A percentile compares a stretch with the other conserved stretches of the same genome.
These are phyloP conservation scores for Wickerhamiella azymoides DNA, from an alignment of 805 yeast genomes.

Conservation along the genomic window DNA sequence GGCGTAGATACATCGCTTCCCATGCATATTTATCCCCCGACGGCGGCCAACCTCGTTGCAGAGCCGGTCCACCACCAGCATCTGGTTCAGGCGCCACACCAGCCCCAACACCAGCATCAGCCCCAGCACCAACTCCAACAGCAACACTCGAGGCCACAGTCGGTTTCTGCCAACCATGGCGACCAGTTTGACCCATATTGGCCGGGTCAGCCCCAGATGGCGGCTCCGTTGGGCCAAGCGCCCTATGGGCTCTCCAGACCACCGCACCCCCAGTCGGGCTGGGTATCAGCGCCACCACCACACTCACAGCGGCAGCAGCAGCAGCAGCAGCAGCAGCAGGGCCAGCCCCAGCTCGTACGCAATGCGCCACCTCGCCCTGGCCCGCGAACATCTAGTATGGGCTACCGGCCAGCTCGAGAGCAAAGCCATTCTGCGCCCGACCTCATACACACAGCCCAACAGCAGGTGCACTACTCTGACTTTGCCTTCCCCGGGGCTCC, in stretches of 20 bases:
- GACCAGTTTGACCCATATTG: too few relatives aligned
- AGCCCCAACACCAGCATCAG: too few relatives aligned
- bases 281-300: too few relatives aligned
- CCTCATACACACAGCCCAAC: neutral
- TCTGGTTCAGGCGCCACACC: too few relatives aligned
- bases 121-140: too few relatives aligned
- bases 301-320: too few relatives aligned
- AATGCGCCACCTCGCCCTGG: neutral
- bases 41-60: neutral
- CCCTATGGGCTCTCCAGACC: neutral
- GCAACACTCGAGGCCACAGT: too few relatives aligned
- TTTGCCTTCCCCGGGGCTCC: neutral
- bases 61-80: too few relatives aligned
- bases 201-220: too few relatives aligned
- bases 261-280: neutral
- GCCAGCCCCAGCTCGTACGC: neutral
- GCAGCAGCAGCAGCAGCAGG: neutral
- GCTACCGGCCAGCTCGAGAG: neutral
- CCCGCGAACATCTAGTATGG: neutral
- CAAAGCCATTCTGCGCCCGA: neutral
- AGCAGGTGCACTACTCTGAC: neutral
- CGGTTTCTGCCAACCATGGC: too few relatives aligned
- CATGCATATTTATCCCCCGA: neutral
- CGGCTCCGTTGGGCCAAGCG: too few relatives aligned
- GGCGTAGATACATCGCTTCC: neutral